Base-by-base conservation (phyloP, 345 rosid species). In the Salix udensis region DNA sequence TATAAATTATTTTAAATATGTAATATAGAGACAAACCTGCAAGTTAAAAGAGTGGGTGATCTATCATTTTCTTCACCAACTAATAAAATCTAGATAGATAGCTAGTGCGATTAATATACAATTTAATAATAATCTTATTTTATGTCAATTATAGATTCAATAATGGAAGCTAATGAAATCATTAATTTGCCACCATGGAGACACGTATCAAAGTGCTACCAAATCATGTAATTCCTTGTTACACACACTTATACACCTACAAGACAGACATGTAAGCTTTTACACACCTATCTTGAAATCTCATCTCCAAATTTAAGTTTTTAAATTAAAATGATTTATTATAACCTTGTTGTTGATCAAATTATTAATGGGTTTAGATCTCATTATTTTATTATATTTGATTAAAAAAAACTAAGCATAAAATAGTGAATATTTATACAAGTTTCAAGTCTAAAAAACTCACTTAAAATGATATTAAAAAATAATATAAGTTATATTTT, bases 361-460 rank as follows among this genome's bases (percentile, higher is more conserved):
- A 2, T 0, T 1, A 7, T 52, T 34, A 0, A 7, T 1, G 1
- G 19, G 1, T 52, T 52, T 19, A 0, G 2, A 19, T 52, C 1
- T 2, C 0, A 7, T 0, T 0, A 2, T 52, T 2, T 0, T 0
- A 2, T 2, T 52, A 19, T 19, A 52, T 19, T 19, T 7, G 1
- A 52, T 52, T 2, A 7, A 52, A 19, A 19, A 19, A 0, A 30
- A 2, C 31, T 7, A 19, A 19, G 0, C 0, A 52, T 0, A 7
- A 52, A 2, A 19, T 7, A 52, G 0, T 52, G 2, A 2, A 0
- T 19, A 0, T 19, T 0, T 19, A 1, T 6, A 1, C 0, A 52
- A 52, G 0, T 2, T 18, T 0, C 0, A 52, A 52, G 10, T 7
- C 2, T 2, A 39, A 7, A 39, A 39, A 8, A 6, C 36, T 34